Evolutionary conservation across 192 early-diverging fungal genomes (phyloP).

Genomic region (Paraglomus brasilianum): DNA sequence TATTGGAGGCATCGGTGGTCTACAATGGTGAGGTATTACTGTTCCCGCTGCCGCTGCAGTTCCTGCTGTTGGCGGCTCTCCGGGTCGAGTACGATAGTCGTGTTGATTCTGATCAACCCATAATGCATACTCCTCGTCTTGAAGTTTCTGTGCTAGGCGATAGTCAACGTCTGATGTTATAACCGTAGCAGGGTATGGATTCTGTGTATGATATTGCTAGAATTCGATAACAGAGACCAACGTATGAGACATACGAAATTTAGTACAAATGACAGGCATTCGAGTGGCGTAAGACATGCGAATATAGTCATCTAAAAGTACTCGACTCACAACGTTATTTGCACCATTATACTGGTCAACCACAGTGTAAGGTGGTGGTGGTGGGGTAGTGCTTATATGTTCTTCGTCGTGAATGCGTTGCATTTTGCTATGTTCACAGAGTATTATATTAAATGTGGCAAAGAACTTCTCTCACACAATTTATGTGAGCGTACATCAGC

Average conservation of each 20-base stretch:
- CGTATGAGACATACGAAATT: too few relatives aligned
- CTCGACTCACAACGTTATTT: background rate
- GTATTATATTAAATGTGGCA: background rate
- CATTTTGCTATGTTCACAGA: slow-evolving; percentile 15
- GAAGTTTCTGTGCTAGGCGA: slow-evolving; percentile 30
- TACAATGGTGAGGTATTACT: background rate
- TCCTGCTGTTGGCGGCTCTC: too few relatives aligned
- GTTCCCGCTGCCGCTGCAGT: slow-evolving; percentile 7
- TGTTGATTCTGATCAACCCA: slow-evolving; percentile 17
- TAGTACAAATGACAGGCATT: too few relatives aligned
- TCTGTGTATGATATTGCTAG: slow-evolving; percentile 23
- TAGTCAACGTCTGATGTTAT: slow-evolving; percentile 17
- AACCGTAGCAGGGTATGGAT: slow-evolving; percentile 22
- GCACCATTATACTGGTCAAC: slow-evolving; percentile 10
- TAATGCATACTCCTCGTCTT: slow-evolving; percentile 22
- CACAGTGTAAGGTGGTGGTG: slow-evolving; percentile 27
- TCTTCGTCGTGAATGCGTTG: slow-evolving; percentile 24
- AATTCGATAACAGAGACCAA: too few relatives aligned
- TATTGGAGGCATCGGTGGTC: slow-evolving; percentile 20
- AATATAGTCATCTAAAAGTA: too few relatives aligned
- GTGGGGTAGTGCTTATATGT: background rate
- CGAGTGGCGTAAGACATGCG: too few relatives aligned
- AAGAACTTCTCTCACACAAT: too few relatives aligned
- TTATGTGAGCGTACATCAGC: too few relatives aligned
- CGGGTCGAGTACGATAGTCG: background rate